These are phyloP conservation scores for Plasmodium gaboni DNA, from an alignment of 169 alveolate species.

Conservation along the genomic window DNA sequence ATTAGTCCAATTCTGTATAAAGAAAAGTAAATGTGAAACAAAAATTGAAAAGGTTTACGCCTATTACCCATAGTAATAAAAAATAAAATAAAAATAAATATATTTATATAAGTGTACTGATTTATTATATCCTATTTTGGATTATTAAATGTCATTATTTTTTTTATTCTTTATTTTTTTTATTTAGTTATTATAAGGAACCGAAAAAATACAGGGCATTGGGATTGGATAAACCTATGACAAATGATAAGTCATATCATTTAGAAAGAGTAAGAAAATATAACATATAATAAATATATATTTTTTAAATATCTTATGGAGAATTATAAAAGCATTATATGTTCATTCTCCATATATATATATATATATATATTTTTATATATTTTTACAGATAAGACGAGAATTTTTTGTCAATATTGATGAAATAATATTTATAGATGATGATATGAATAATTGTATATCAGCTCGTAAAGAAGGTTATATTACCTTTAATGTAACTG, in stretches of 20 bases:
- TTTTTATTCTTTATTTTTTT: background rate
- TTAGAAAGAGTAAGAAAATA: constrained; percentile 20
- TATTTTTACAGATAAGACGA: constrained; percentile 16
- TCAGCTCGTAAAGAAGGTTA: constrained; percentile 64
- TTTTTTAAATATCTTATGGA: no score
- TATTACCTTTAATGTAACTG: constrained; percentile 56
- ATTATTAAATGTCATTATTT: no score
- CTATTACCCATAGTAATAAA: constrained; percentile 57
- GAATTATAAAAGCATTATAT: background rate
- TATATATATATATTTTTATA: background rate
- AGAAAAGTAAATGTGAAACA: constrained; percentile 53
- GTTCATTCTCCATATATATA: background rate
- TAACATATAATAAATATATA: no score
- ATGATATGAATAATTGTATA: constrained; percentile 49
- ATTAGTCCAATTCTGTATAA: constrained; percentile 19
- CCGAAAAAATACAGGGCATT: constrained; percentile 31
- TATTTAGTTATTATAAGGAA: constrained; percentile 37
- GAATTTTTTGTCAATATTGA: constrained; percentile 34
- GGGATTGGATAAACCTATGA: constrained; percentile 41
- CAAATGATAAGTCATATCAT: constrained; percentile 55
- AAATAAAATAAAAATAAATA: constrained; percentile 2
- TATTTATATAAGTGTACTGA: no score
- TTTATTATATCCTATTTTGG: no score
- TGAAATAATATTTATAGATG: constrained; percentile 56
- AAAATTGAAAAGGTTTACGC: constrained; percentile 60